Conservation (phyloP, 345 rosid species). For the Eucalyptus dawsonii region DNA sequence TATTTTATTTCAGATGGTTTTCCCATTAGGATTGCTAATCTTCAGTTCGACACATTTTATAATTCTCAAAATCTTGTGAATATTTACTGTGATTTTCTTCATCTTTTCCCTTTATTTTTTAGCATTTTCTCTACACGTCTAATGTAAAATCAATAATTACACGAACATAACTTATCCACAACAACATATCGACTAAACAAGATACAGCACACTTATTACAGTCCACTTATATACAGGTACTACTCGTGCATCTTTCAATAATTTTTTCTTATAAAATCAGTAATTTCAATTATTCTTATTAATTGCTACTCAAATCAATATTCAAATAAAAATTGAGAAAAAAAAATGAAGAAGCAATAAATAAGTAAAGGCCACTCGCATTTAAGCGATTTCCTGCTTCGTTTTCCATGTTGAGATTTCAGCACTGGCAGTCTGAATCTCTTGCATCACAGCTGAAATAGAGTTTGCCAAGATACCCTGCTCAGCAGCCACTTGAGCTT, state of each 20-base stretch:
- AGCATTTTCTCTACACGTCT: rapidly evolving
- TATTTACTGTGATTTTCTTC: neutral
- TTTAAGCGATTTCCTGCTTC: too few species aligned
- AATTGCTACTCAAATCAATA: neutral
- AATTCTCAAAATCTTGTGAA: neutral
- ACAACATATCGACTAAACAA: rapidly evolving
- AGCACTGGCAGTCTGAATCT: too few species aligned
- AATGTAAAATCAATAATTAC: neutral
- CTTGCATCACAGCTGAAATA: too few species aligned
- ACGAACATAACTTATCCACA: too few species aligned
- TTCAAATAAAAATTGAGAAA: neutral
- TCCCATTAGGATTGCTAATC: neutral
- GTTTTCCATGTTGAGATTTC: too few species aligned
- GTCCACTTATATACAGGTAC: rapidly evolving
- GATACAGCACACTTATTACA: neutral
- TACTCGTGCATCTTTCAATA: rapidly evolving
- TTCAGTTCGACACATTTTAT: neutral
- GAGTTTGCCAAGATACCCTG: too few species aligned
- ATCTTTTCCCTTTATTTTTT: neutral
- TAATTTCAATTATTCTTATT: neutral
- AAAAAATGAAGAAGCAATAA: neutral
- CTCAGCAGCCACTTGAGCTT: too few species aligned
- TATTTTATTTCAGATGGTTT: neutral
- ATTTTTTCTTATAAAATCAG: neutral
- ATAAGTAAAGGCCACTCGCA: neutral